These are phyloP conservation scores for Austropuccinia psidii DNA, from an alignment of 1,284 basidiomycete species.

Conservation along the genomic window DNA sequence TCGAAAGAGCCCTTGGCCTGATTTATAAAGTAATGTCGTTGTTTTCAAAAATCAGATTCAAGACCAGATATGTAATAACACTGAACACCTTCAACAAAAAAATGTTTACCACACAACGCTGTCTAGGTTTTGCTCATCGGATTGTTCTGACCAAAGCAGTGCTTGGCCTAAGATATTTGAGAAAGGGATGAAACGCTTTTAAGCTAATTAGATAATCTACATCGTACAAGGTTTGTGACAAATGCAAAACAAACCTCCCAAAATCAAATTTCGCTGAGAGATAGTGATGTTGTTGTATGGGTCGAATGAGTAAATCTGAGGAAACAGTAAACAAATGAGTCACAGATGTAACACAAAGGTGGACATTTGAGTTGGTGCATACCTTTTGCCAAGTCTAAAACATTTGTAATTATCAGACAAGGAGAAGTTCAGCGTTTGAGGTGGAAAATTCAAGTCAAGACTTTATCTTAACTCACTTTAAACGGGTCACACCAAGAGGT, in stretches of 20 bases:
- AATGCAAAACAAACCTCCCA: constrained; percentile 20
- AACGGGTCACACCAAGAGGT: constrained; percentile 63
- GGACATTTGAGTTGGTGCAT: neutral
- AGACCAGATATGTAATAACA: no score
- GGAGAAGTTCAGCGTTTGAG: neutral
- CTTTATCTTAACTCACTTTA: constrained; percentile 49
- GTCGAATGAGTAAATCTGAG: constrained; percentile 63
- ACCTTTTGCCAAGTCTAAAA: constrained; percentile 60
- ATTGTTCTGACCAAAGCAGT: constrained; percentile 71
- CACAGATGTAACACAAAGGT: neutral
- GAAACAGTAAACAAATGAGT: constrained; percentile 37
- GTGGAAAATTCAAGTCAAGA: neutral
- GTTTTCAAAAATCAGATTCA: neutral
- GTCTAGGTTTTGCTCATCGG: constrained; percentile 63
- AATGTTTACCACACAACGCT: constrained; percentile 56
- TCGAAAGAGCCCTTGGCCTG: constrained; percentile 63
- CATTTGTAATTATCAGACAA: neutral
- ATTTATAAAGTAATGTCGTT: neutral
- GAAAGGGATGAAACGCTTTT: no score
- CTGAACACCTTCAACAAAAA: no score
- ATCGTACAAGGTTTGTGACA: no score
- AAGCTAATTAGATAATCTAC: no score
- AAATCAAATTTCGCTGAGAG: constrained; percentile 26
- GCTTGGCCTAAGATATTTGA: constrained; percentile 55
- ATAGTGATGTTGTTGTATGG: constrained; percentile 57